These are phyloP conservation scores for Penicillium palitans DNA, from an alignment of 2,329 filamentous ascomycete species.

Conservation along the genomic window DNA sequence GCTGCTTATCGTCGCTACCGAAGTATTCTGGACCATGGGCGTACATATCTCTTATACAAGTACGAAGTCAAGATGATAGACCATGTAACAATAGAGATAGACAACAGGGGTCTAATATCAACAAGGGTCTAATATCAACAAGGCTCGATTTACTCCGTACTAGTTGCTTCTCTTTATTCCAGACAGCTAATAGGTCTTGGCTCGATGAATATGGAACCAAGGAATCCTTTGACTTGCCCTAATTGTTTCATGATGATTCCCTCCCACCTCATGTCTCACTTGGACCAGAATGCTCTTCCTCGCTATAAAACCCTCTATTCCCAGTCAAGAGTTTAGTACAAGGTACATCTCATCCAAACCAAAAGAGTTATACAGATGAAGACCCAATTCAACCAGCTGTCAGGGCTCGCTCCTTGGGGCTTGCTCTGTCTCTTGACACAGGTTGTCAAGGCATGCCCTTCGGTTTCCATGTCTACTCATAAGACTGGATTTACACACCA, in stretches of 20 bases:
- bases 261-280: background rate
- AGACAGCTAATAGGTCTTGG: background rate
- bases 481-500: background rate
- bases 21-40: too few relatives aligned
- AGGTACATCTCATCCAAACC: background rate
- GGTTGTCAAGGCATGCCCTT: background rate
- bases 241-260: background rate
- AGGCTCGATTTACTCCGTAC: background rate
- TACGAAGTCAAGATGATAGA: background rate
- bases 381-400: background rate
- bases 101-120: background rate
- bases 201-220: background rate
- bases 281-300: background rate
- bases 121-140: background rate
- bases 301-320: background rate
- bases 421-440: background rate
- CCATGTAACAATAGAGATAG: background rate
- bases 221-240: background rate
- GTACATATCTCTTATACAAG: background rate
- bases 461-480: background rate
- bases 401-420: background rate
- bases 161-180: background rate
- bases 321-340: background rate
- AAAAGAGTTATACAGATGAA: background rate
- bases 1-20: background rate